Conservation (phyloP, 1,284 basidiomycete species). For the Leccinum subatratum region DNA sequence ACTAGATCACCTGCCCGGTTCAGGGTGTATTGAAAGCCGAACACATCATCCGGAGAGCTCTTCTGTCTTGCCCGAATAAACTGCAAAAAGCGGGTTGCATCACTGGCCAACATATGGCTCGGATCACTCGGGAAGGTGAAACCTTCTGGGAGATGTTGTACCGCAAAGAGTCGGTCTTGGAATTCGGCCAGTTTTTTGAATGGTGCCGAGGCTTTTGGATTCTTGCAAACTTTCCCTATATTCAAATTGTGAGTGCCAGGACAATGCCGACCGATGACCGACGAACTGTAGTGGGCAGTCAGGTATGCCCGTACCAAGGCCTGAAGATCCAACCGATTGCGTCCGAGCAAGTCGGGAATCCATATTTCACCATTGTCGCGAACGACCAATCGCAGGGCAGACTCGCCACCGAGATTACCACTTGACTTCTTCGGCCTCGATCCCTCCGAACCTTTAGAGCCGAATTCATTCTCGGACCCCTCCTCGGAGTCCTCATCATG, state of each 20-base stretch:
- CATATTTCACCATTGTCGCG: background rate
- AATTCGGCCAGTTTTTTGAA: background rate
- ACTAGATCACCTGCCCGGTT: background rate
- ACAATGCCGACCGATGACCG: background rate
- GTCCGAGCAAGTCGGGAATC: background rate
- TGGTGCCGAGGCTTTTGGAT: background rate
- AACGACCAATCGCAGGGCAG: background rate
- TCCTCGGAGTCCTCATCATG: background rate
- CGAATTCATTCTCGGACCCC: background rate
- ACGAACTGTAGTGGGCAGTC: background rate
- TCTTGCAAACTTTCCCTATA: background rate
- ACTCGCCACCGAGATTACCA: background rate
- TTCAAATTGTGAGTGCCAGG: background rate
- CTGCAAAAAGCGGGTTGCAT: background rate
- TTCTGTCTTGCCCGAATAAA: background rate
- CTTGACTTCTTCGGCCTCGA: background rate
- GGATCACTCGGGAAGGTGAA: background rate
- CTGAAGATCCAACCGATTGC: background rate
- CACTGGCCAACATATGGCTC: background rate
- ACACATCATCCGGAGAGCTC: background rate
- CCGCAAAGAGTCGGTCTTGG: background rate
- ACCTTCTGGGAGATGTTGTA: background rate
- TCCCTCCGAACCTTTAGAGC: background rate
- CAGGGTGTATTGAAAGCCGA: background rate
- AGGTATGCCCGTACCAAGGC: background rate